phyloP scores from a whole-genome alignment of 2,329 filamentous ascomycete genomes.

The Colletotrichum sp. region DNA sequence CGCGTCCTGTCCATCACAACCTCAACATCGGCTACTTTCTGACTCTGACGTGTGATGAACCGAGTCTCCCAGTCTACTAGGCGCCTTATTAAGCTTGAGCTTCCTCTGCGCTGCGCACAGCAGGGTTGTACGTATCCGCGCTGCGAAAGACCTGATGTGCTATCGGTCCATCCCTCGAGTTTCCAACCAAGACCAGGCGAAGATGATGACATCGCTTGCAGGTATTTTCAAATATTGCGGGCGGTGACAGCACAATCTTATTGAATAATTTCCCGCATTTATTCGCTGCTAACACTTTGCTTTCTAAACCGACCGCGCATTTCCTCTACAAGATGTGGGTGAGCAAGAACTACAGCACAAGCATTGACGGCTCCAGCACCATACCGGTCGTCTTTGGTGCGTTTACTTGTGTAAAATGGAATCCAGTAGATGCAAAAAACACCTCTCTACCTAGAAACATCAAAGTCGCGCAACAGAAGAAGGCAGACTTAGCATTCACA shows the following conservation, averaged over 20 bases:
- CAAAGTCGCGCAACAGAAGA: no score
- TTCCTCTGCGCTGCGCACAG: neutral
- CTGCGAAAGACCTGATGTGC: neutral
- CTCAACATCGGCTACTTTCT: neutral
- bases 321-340: accelerated
- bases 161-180: neutral
- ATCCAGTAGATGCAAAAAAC: no score
- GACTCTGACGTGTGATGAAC: neutral
- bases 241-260: neutral
- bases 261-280: neutral
- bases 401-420: accelerated
- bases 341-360: neutral
- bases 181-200: neutral
- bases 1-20: no score
- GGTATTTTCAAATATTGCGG: neutral
- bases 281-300: neutral
- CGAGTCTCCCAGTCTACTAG: neutral
- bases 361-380: neutral
- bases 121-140: accelerated
- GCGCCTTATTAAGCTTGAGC: neutral
- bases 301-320: neutral
- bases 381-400: neutral
- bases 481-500: no score
- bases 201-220: neutral
- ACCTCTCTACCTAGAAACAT: no score